Percentiles rank a stretch among this genome's conserved stretches.
Evolutionary conservation across 2,329 filamentous ascomycete genomes (phyloP).

Genomic region (Botrytis squamosa): DNA sequence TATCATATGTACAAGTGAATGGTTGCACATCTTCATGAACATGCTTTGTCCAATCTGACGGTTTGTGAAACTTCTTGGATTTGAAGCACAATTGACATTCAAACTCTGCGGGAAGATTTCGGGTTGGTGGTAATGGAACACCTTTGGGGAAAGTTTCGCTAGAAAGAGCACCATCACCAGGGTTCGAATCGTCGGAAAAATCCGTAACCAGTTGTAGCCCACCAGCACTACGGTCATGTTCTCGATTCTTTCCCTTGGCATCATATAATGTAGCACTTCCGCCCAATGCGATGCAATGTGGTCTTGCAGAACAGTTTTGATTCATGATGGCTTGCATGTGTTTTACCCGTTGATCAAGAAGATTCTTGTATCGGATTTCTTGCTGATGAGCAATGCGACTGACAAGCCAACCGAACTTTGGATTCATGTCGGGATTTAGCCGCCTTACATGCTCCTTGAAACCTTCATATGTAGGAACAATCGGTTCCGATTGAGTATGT

Average conservation of each 20-base stretch:
- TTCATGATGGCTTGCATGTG: conserved; percentile 62
- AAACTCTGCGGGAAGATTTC: conserved; percentile 76
- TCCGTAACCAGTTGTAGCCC: conserved; percentile 56
- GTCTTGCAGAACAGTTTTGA: conserved; percentile 57
- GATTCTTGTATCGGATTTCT: conserved; percentile 71
- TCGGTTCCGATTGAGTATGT: conserved; percentile 60
- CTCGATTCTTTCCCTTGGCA: conserved; percentile 57
- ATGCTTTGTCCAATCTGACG: conserved; percentile 96
- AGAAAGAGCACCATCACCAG: conserved; percentile 66
- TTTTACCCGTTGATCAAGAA: conserved; percentile 68
- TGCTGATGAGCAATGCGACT: conserved; percentile 84
- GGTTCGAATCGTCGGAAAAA: conserved; percentile 64
- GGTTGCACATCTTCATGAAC: conserved; percentile 92
- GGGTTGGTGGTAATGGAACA: conserved; percentile 78
- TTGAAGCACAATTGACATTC: conserved; percentile 88
- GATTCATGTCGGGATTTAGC: conserved; percentile 70
- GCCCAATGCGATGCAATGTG: conserved; percentile 64
- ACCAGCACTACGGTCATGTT: conserved; percentile 55
- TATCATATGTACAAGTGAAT: conserved; percentile 86
- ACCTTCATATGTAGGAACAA: conserved; percentile 70
- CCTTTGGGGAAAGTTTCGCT: conserved; percentile 75
- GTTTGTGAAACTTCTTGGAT: conserved; percentile 82
- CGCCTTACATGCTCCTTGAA: conserved; percentile 72
- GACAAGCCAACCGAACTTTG: conserved; percentile 61
- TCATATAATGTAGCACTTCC: conserved; percentile 64